Percentiles rank a stretch among this genome's conserved stretches.
Evolutionary conservation across 2,329 filamentous ascomycete species (phyloP).

Genomic region (Fusarium paranaense): DNA sequence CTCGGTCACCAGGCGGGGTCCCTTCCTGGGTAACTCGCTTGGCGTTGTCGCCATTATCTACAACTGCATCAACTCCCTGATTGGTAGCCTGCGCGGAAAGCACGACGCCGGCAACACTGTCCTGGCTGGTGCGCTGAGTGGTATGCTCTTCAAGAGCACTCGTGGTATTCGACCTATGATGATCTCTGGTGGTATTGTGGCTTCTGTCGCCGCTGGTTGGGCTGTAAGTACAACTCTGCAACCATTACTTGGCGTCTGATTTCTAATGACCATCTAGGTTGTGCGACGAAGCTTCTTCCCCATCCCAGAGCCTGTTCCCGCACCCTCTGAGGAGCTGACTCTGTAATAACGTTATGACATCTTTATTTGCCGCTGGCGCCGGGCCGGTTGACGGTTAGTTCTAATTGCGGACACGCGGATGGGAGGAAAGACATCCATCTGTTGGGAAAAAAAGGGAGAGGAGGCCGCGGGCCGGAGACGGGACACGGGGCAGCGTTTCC

Average conservation of each 20-base stretch:
- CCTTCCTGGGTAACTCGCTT: slow-evolving; percentile 95
- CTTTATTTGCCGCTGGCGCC: slow-evolving; percentile 26
- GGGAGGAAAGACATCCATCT: slow-evolving; percentile 2
- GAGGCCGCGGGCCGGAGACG: slow-evolving; percentile 21
- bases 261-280: slow-evolving; percentile 44
- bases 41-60: slow-evolving; percentile 97
- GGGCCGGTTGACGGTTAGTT: slow-evolving; percentile 27
- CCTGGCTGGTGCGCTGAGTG: slow-evolving; percentile 84
- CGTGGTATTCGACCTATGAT: slow-evolving; percentile 90
- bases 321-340: slow-evolving; percentile 42
- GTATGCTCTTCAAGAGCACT: slow-evolving; percentile 97
- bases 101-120: slow-evolving; percentile 94
- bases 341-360: slow-evolving; percentile 45
- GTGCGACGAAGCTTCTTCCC: slow-evolving; percentile 57
- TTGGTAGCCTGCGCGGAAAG: slow-evolving; percentile 83
- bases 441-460: slow-evolving; percentile 22
- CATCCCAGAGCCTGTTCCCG: slow-evolving; percentile 49
- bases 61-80: slow-evolving; percentile 89
- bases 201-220: slow-evolving; percentile 86
- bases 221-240: slow-evolving; percentile 72
- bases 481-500: slow-evolving; percentile 28
- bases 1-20: slow-evolving; percentile 90
- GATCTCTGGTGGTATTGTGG: slow-evolving; percentile 92
- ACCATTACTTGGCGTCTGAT: neutral
- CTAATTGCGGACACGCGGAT: slow-evolving; percentile 34